Conservation (phyloP, 2,329 filamentous ascomycete species). For the Zymoseptoria ardabiliae region DNA sequence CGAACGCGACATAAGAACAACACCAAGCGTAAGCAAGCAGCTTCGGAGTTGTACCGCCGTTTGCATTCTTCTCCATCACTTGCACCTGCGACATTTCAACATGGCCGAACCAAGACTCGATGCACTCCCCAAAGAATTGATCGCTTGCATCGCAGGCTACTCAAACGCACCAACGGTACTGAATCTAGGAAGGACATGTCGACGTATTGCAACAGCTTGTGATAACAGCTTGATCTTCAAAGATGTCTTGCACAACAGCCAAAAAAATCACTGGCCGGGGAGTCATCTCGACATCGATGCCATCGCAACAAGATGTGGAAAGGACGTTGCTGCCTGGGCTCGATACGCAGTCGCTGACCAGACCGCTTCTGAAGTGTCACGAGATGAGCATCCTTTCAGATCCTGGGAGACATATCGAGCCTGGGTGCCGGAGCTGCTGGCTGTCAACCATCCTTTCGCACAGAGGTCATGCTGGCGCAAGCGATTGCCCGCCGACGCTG, state of each 20-base stretch:
- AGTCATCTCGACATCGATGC: constrained; percentile 4
- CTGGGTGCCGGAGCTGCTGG: constrained; percentile 9
- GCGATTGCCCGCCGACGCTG: background rate
- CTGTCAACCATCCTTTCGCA: constrained; percentile 8
- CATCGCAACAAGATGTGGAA: constrained; percentile 3
- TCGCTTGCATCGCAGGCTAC: constrained; percentile 11
- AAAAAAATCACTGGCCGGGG: constrained; percentile 1
- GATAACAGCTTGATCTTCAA: constrained; percentile 11
- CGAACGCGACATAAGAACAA: background rate
- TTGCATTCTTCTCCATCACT: background rate
- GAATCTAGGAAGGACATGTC: constrained; percentile 7
- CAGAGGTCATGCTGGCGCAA: constrained; percentile 3
- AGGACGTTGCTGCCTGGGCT: constrained; percentile 9
- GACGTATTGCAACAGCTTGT: constrained; percentile 9
- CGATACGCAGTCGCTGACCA: constrained; percentile 12
- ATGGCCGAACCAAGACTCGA: constrained; percentile 3
- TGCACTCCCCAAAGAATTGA: constrained; percentile 11
- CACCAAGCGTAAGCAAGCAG: background rate
- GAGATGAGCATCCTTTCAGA: constrained; percentile 1
- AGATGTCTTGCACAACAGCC: constrained; percentile 4
- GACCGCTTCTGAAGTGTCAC: constrained; percentile 3
- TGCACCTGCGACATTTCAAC: background rate
- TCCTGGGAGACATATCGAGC: background rate
- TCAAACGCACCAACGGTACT: constrained; percentile 8
- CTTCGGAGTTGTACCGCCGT: background rate